phyloP scores from a whole-genome alignment of 2,329 filamentous ascomycete genomes.

The Parastagonospora avenae region DNA sequence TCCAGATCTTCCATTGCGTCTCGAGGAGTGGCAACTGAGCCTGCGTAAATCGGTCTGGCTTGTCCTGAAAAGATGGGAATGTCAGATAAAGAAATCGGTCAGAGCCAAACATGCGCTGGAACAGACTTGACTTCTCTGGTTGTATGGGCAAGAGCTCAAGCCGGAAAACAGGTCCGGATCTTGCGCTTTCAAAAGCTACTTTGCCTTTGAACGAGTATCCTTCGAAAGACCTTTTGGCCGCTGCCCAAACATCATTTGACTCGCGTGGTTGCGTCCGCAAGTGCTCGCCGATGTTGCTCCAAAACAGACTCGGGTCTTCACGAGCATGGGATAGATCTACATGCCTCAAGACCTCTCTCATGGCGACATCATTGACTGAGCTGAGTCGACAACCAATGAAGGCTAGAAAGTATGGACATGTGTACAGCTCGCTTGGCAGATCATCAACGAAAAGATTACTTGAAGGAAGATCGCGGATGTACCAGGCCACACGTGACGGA shows the following conservation, averaged over 20 bases:
- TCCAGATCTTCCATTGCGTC: constrained; percentile 42
- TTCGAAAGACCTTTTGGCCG: constrained; percentile 25
- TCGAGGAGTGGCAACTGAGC: constrained; percentile 20
- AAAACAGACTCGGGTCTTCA: constrained; percentile 25
- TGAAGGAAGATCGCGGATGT: constrained; percentile 34
- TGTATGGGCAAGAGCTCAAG: constrained; percentile 32
- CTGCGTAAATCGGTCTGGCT: constrained; percentile 10
- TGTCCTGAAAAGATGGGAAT: constrained; percentile 34
- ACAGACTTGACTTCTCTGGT: constrained; percentile 39
- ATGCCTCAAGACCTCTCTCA: constrained; percentile 19
- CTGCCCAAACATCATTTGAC: constrained; percentile 26
- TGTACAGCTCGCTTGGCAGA: constrained; percentile 6
- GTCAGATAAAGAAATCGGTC: constrained; percentile 52
- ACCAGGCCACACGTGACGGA: constrained; percentile 21
- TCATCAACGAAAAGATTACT: constrained; percentile 37
- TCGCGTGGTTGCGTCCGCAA: neutral
- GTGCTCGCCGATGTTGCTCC: constrained; percentile 7
- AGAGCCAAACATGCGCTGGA: constrained; percentile 45
- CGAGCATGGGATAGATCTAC: constrained; percentile 10
- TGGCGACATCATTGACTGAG: constrained; percentile 10
- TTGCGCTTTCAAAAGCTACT: constrained; percentile 22
- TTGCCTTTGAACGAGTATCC: constrained; percentile 43
- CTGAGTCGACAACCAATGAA: constrained; percentile 42
- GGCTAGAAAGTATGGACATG: constrained; percentile 36
- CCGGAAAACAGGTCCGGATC: constrained; percentile 26